Evolutionary conservation across 2,329 filamentous ascomycete genomes (phyloP), one percentile per base, ranked within the genome.

Genomic region (Elsinoe necatrix): DNA sequence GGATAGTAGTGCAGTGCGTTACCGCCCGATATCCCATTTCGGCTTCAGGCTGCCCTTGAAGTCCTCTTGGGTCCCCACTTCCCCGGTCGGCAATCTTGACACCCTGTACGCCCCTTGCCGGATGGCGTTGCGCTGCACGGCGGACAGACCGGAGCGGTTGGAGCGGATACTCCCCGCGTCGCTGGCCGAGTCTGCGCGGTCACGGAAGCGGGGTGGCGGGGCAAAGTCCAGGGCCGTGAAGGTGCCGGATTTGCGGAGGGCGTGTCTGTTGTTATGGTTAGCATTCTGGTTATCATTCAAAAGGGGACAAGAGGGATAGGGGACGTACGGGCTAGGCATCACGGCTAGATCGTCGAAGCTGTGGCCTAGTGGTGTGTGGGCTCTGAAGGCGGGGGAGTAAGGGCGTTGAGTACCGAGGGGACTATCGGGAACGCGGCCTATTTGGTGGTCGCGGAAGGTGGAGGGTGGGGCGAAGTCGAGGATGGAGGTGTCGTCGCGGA

Each of bases 301-400:
- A 72, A 67, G 74, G 70, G 35, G 48, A 18, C 8, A 4, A 14
- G 39, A 37, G 29, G 29, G 11, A 27, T 7, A 54, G 23, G 48
- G 23, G 61, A 86, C 87, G 86, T 83, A 92, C 82, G 93, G 90
- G 79, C 90, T 96, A 35, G 93, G 93, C 61, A 98, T 83, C 7
- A 80, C 79, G 11, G 85, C 73, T 60, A 97, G 83, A 58, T 97
- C 92, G 57, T 97, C 92, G 70, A 90, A 96, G 4, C 90, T 80
- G 59, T 86, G 89, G 21, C 80, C 84, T 37, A 96, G 78, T 0
- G 91, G 91, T n/a, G 84, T 86, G 67, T 88, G 85, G 27, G 82
- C 80, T 14, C 85, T 82, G 1, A 91, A 79, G 35, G 78, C 76
- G n/a, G 86, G 84, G 57, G 83, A 84, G 74, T 89, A 98, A 1